Evolutionary conservation across 306 rosid genomes (phyloP), one percentile per base, ranked within the genome.

Genomic region (Cicer judaicum): DNA sequence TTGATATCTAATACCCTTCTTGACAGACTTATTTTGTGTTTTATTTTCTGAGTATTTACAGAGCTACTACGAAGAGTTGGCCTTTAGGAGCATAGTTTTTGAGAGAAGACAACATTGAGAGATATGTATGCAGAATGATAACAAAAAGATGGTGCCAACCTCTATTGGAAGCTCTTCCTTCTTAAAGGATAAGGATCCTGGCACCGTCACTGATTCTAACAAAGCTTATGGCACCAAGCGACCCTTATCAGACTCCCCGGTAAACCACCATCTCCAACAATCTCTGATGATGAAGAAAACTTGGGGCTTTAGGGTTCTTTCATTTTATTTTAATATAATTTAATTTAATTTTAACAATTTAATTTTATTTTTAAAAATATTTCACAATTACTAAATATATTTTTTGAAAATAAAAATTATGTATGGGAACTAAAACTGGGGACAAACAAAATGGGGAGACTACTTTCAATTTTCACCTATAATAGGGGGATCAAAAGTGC

Each of bases 41-140:
- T 63, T 81, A 11, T 59, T 72, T 81, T 62, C 50, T 16, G 74
- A 13, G 24, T 46, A 41, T n/a, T 57, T 65, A 15, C 79, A 82
- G 82, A 77, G 61, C 48, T 29, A 66, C 66, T 76, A 63, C 1
- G 43, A 39, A 15, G 85, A 64, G 50, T 7, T 77, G 24, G 16
- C 78, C 78, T 47, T 65, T 9, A 64, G 77, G 75, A 72, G 67
- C 61, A 15, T 34, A 65, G 66, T 63, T 57, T 56, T 24, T 24
- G 29, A 24, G 29, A 89, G 91, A 91, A 93, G 83, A 85, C 90
- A n/a, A 84, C 83, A 46, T 55, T 88, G 80, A 88, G 86, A 84
- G 96, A 89, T n/a, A n/a, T n/a, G n/a, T 78, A 49, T 88, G 76
- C 93, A 90, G 66, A 86, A 88, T 82, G 89, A 86, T 77, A 86